phyloP scores from a whole-genome alignment of 2,329 filamentous ascomycete genomes.

The Apiospora pterosperma region DNA sequence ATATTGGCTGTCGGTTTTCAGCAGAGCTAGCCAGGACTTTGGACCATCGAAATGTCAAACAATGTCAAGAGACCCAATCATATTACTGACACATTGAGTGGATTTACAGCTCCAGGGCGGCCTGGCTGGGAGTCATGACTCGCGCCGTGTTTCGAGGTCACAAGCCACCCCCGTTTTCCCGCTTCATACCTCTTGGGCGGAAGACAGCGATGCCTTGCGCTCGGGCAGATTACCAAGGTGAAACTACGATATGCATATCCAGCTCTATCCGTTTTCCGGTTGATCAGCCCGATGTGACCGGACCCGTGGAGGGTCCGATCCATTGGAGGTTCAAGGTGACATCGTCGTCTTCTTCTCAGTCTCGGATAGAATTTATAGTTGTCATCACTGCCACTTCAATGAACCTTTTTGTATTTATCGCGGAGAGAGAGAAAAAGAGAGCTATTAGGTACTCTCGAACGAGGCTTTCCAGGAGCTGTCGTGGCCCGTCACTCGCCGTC shows the following conservation, averaged over 20 bases:
- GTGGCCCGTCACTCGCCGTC: neutral
- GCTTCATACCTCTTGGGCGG: neutral
- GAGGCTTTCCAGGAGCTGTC: neutral
- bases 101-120: neutral
- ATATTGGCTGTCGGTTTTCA: neutral
- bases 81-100: neutral
- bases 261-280: neutral
- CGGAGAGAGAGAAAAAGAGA: no score
- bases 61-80: neutral
- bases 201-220: neutral
- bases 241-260: neutral
- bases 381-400: neutral
- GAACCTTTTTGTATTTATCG: no score
- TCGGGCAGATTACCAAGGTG: neutral
- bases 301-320: neutral
- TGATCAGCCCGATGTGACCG: neutral
- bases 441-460: neutral
- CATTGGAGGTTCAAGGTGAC: neutral
- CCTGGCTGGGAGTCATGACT: neutral
- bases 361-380: neutral
- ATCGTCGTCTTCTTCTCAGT: neutral
- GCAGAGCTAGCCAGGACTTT: neutral
- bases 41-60: neutral
- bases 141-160: neutral
- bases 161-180: neutral